Conservation (phyloP, 257 asterid species). For the Nicotiana obtusifolia region DNA sequence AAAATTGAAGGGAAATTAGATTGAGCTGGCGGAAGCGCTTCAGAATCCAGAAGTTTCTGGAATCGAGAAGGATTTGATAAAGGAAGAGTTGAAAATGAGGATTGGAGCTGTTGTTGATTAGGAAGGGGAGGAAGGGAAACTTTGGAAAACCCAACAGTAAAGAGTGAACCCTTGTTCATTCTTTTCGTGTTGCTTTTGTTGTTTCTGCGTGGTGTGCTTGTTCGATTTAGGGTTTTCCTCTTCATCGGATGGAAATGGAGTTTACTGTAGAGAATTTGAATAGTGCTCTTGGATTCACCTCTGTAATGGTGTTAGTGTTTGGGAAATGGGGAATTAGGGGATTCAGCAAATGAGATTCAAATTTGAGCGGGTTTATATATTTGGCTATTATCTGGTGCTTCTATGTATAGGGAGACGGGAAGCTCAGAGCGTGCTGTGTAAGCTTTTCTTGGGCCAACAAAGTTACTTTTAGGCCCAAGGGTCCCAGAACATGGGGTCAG, state of each 20-base stretch:
- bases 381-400: neutral
- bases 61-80: constrained; percentile 33
- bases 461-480: neutral
- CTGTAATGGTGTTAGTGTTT: constrained; percentile 5
- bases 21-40: constrained; percentile 26
- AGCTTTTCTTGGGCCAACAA: neutral
- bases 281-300: neutral
- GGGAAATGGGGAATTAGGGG: neutral
- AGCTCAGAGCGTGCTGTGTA: neutral
- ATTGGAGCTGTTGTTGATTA: constrained; percentile 16
- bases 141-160: constrained; percentile 54
- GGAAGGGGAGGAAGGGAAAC: constrained; percentile 32
- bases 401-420: neutral
- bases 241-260: constrained; percentile 23
- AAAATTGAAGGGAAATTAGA: constrained; percentile 14
- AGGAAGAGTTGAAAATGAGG: neutral
- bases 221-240: constrained; percentile 18
- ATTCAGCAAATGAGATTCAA: neutral
- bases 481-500: neutral
- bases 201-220: constrained; percentile 5
- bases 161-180: constrained; percentile 55
- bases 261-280: neutral
- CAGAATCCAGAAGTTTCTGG: constrained; percentile 44
- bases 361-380: constrained; percentile 8
- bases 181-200: constrained; percentile 19